Percentiles rank a stretch among this genome's conserved stretches.
phyloP scores from a whole-genome alignment of 78 protist species.

The Dictyostelium firmibasis region DNA sequence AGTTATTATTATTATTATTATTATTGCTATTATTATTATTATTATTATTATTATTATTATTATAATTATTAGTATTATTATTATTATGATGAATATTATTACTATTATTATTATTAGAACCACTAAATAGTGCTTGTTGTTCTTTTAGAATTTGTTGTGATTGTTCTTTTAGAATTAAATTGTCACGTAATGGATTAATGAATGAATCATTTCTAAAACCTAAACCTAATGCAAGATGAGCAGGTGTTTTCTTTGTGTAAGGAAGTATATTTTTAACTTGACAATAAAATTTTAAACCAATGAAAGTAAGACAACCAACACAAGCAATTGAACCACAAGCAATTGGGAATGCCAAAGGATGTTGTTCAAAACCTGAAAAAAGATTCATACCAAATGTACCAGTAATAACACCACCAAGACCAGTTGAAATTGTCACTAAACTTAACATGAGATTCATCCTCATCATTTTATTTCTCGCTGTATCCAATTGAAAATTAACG shows the following conservation, averaged over 20 bases:
- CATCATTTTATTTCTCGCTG: slow-evolving; percentile 77
- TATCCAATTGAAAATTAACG: slow-evolving; percentile 73
- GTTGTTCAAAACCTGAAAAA: slow-evolving; percentile 16
- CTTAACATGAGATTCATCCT: slow-evolving; percentile 67
- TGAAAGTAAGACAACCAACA: slow-evolving; percentile 18
- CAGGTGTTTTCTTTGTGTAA: slow-evolving; percentile 24
- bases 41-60: background rate
- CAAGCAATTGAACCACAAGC: slow-evolving; percentile 20
- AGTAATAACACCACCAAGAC: slow-evolving; percentile 50
- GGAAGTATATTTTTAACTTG: slow-evolving; percentile 55
- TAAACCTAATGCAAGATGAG: background rate
- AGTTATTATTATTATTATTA: background rate
- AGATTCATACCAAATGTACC: slow-evolving; percentile 76
- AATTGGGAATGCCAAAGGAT: slow-evolving; percentile 18
- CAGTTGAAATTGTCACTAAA: slow-evolving; percentile 61
- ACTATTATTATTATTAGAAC: background rate
- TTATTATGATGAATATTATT: background rate
- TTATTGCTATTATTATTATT: background rate
- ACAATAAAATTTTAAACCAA: slow-evolving; percentile 21
- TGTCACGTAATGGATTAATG: slow-evolving; percentile 16
- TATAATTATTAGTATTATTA: background rate
- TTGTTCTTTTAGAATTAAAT: background rate
- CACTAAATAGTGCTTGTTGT: background rate
- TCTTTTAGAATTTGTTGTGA: background rate
- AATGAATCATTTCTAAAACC: slow-evolving; percentile 51